Evolutionary conservation across 2,329 filamentous ascomycete species (phyloP).

Genomic region (Aspergillus ibericus): DNA sequence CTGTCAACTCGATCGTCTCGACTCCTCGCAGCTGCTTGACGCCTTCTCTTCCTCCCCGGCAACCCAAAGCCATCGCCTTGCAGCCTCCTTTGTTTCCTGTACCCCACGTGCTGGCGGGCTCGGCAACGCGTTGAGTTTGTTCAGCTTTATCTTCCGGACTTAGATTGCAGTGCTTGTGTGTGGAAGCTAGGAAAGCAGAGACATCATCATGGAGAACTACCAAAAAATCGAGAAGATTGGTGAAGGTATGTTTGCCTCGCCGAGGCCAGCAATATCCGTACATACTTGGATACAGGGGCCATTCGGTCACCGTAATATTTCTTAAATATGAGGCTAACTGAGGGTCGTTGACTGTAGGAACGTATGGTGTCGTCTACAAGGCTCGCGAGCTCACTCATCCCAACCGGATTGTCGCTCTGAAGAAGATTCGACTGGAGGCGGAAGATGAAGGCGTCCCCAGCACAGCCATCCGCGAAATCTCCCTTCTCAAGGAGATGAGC

Average conservation of each 20-base stretch:
- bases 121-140: slow-evolving; percentile 3
- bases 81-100: slow-evolving; percentile 14
- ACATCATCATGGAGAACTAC: slow-evolving; percentile 79
- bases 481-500: slow-evolving; percentile 89
- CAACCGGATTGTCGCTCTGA: slow-evolving; percentile 85
- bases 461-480: slow-evolving; percentile 92
- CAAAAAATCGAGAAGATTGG: slow-evolving; percentile 96
- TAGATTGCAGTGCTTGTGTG: background rate
- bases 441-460: slow-evolving; percentile 93
- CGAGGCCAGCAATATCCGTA: background rate
- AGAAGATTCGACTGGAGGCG: slow-evolving; percentile 93
- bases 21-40: slow-evolving; percentile 16
- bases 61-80: slow-evolving; percentile 19
- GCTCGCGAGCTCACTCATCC: slow-evolving; percentile 79
- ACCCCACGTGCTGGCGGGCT: slow-evolving; percentile 16
- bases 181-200: background rate
- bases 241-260: slow-evolving; percentile 65
- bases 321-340: background rate
- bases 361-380: slow-evolving; percentile 95
- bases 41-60: slow-evolving; percentile 20
- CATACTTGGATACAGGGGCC: background rate
- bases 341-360: slow-evolving; percentile 58
- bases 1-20: background rate
- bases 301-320: background rate
- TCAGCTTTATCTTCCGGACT: background rate